Conservation (phyloP, 495 filamentous ascomycete genomes). For the Bombardia bombarda region DNA sequence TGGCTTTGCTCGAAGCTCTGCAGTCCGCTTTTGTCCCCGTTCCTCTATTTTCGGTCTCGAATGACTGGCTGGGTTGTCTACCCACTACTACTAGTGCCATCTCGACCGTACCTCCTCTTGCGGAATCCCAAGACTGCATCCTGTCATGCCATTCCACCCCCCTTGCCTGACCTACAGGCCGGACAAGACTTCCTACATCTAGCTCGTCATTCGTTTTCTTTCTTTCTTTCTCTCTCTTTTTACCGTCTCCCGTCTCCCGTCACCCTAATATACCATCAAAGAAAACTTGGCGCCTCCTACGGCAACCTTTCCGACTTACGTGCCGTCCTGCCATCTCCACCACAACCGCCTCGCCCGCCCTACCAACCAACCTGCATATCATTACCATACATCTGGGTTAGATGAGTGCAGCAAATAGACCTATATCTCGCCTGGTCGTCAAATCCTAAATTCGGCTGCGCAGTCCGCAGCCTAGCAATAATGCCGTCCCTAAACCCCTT, state of each 20-base stretch:
- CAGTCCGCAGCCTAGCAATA: slow-evolving; percentile 2
- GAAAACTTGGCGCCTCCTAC: slow-evolving; percentile 1
- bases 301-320: no score
- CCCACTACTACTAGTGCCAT: no score
- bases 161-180: not conserved
- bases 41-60: no score
- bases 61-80: no score
- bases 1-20: no score
- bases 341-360: slow-evolving; percentile 2
- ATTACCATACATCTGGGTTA: not conserved
- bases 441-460: not conserved
- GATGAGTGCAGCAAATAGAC: slow-evolving; percentile 4
- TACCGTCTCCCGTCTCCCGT: not conserved
- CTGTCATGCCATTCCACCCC: not conserved
- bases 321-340: no score
- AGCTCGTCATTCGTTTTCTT: no score
- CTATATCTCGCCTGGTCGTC: not conserved
- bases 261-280: not conserved
- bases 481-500: slow-evolving; percentile 49
- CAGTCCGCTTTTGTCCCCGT: no score
- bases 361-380: slow-evolving; percentile 7
- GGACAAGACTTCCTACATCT: no score
- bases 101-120: no score
- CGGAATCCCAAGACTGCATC: not conserved
- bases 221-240: not conserved